Evolutionary conservation across 208 protist species (phyloP), one percentile per base, ranked within the genome.

Genomic region (Crithidia bombi): DNA sequence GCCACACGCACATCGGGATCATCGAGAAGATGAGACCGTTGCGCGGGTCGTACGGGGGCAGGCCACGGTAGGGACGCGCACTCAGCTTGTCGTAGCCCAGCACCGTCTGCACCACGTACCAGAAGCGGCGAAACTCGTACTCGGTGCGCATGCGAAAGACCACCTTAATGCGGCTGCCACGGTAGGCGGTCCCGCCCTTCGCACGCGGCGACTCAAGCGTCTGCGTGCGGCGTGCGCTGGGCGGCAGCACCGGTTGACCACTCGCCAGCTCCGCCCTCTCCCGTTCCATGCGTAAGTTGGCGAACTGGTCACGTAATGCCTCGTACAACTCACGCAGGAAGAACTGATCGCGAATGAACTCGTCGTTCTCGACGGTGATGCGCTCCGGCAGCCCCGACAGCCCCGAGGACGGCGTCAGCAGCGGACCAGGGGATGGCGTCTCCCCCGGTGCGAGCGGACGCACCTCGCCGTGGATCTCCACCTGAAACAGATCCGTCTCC

Each of bases 41-140:
- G 41, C 87, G 80, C 23, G 87, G 87, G 69, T 92, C 87, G 69
- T 88, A 90, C 32, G 87, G 87, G 1, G 87, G 87, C 17, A 92
- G 78, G 5, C 87, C 87, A 28, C 78, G 73, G 51, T 84, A 85
- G 32, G 87, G 87, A 10, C 87, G 80, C 21, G 69, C 56, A 41
- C 56, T 65, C 15, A 92, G 69, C 70, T 86, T 88, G 69, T 92
- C 87, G 65, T 88, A 92, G 30, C 87, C 87, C 14, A 92, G 65
- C 59, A 92, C 87, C 0, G 73, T 81, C 68, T 89, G 75, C 63
- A 92, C 71, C 0, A 89, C 78, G 55, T 84, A 92, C 59, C 69
- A 76, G 51, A 90, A 84, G 23, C 79, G 81, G 11, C 79, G 73
- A 63, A 83, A 87, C 41, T 92, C 87, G 52, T 85, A 82, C 25